Base-by-base conservation (phyloP, 371 early-diverging fungal genomes). In the Syncephalis plumigaleata region DNA sequence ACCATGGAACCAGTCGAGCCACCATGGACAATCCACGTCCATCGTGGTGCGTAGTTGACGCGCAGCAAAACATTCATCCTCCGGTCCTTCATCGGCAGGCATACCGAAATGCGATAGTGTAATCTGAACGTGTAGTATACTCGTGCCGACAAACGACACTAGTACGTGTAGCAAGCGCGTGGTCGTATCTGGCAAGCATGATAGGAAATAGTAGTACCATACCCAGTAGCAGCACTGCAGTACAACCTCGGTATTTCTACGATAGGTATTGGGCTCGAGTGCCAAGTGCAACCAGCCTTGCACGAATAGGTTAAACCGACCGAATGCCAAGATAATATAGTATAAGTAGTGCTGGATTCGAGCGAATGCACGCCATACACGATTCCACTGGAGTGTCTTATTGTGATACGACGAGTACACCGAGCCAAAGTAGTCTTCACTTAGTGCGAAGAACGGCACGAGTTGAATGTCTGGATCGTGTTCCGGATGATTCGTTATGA, bases 391-490 rank as follows among this genome's bases (percentile, higher is more conserved):
- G 60, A 93, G 63, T n/a, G 68, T 61, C 47, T 77, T 77, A 27
- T 81, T 72, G 60, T 93, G 85, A 65, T 87, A 95, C n/a, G 85
- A 74, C n/a, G 93, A 92, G 59, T 84, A 91, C 38, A 92, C 54
- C 53, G 73, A 76, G 56, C 77, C 63, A 53, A 87, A 79, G 53
- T 91, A 76, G 23, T 73, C 66, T 36, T 83, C 75, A 9, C 87
- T 77, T 46, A 94, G 70, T 17, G 96, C 93, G 49, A 93, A 71
- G 65, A 95, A 91, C 27, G 96, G 96, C 61, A 95, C 45, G 56
- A 91, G 96, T 63, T 95, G 96, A 53, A 95, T 91, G 63, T 95
- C 94, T 0, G 96, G 94, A 60, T 95, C 96, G 66, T 93, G 82
- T 56, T 87, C 85, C 0, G 79, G 77, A 56, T 86, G 75, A 63